These are phyloP conservation scores for Wallacemonas sp. DNA, from an alignment of 208 protist species.

Conservation along the genomic window DNA sequence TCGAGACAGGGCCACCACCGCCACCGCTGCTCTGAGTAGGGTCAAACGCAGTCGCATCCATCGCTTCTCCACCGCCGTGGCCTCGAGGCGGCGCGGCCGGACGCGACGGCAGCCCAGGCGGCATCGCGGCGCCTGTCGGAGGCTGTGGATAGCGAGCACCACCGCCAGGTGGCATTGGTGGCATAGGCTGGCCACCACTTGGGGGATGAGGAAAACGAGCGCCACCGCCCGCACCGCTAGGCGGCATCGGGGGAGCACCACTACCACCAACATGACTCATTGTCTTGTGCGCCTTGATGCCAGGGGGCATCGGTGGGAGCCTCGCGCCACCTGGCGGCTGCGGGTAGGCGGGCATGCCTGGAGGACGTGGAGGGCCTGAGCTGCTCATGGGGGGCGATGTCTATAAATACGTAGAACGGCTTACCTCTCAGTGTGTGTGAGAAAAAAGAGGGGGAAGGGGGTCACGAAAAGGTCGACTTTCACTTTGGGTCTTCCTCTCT, in stretches of 20 bases:
- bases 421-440: too few species aligned
- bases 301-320: slow-evolving; percentile 33
- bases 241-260: slow-evolving; percentile 36
- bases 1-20: background rate
- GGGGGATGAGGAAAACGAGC: too few species aligned
- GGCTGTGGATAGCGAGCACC: slow-evolving; percentile 12
- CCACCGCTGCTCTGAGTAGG: background rate
- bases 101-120: slow-evolving; percentile 35
- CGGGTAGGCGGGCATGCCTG: slow-evolving; percentile 11
- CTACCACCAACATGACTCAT: too few species aligned
- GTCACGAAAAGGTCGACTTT: too few species aligned
- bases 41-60: slow-evolving; percentile 5
- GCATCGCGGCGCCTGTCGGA: slow-evolving; percentile 24
- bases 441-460: too few species aligned
- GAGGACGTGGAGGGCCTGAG: background rate
- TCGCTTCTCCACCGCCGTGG: too few species aligned
- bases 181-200: too few species aligned
- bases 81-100: too few species aligned
- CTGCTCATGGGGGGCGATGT: too few species aligned
- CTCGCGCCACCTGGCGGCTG: slow-evolving; percentile 7
- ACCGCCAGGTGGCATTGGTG: background rate
- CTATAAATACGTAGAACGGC: too few species aligned
- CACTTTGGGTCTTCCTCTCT: background rate
- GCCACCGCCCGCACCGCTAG: slow-evolving; percentile 13
- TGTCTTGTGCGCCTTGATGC: slow-evolving; percentile 30